These are phyloP conservation scores for Nicotiana sylvestris DNA, from an alignment of 257 asterid species.

Conservation along the genomic window DNA sequence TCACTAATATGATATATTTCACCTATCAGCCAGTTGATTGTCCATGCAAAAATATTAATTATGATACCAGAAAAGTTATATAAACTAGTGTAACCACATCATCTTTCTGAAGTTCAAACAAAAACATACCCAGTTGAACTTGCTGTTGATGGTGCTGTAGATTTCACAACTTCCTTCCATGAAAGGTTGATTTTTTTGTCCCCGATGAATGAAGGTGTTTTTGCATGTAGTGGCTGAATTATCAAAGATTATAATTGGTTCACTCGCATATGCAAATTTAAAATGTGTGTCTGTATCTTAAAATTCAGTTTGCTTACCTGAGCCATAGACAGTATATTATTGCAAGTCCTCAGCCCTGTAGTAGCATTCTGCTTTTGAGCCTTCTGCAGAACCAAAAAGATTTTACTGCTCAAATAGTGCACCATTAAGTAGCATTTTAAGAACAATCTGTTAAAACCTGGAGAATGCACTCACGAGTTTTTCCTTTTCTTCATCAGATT, in stretches of 20 bases:
- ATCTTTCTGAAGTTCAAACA: neutral
- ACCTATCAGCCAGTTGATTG: neutral
- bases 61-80: neutral
- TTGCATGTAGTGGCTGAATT: slow-evolving; percentile 69
- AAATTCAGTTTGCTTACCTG: slow-evolving; percentile 35
- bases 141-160: slow-evolving; percentile 41
- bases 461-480: slow-evolving; percentile 55
- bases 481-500: slow-evolving; percentile 76
- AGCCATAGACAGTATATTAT: slow-evolving; percentile 79
- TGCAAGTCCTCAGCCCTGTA: slow-evolving; percentile 78
- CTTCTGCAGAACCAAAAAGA: slow-evolving; percentile 45
- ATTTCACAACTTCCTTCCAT: slow-evolving; percentile 74
- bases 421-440: slow-evolving; percentile 7
- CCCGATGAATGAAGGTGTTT: slow-evolving; percentile 79
- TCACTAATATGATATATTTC: neutral
- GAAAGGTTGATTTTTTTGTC: slow-evolving; percentile 70
- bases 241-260: slow-evolving; percentile 6
- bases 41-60: neutral
- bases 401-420: neutral
- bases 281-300: neutral
- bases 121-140: slow-evolving; percentile 53
- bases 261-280: neutral
- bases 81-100: neutral
- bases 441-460: neutral
- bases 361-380: slow-evolving; percentile 64